Conservation (phyloP, 805 yeast species). For the Brettanomyces bruxellensis region DNA sequence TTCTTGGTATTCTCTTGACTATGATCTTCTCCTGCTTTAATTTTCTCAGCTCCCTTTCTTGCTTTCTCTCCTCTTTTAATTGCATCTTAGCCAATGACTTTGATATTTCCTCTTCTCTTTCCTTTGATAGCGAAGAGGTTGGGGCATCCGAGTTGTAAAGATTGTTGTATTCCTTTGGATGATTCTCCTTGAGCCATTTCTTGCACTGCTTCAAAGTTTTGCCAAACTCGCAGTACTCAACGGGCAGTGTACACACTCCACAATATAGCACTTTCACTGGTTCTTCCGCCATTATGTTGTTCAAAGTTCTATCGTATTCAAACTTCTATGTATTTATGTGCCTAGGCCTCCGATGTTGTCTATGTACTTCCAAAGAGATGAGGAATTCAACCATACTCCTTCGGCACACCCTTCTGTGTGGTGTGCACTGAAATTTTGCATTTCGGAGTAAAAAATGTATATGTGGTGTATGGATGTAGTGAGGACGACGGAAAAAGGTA, state of each 20-base stretch:
- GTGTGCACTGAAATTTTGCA: too few relatives aligned
- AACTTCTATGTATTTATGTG: too few relatives aligned
- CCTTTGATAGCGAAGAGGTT: constrained; percentile 55
- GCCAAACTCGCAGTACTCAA: constrained; percentile 90
- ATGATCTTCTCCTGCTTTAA: constrained; percentile 71
- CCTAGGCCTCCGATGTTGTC: too few relatives aligned
- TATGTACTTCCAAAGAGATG: too few relatives aligned
- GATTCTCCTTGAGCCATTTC: constrained; percentile 60
- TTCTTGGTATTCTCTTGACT: constrained; percentile 82
- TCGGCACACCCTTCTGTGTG: too few relatives aligned
- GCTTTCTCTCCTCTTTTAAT: constrained; percentile 75
- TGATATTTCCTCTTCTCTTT: constrained; percentile 74
- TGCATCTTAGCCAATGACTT: constrained; percentile 79
- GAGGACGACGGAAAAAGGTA: too few relatives aligned
- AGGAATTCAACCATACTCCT: too few relatives aligned
- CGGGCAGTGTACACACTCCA: constrained; percentile 76
- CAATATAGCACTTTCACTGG: constrained; percentile 49
- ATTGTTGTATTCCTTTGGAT: constrained; percentile 46
- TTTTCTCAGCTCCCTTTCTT: constrained; percentile 74
- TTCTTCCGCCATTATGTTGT: background rate
- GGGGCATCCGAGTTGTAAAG: constrained; percentile 46
- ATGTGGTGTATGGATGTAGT: too few relatives aligned
- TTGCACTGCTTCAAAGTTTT: constrained; percentile 74
- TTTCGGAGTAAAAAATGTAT: too few relatives aligned
- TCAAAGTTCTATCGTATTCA: too few relatives aligned